Base-by-base conservation (phyloP, 2,329 filamentous ascomycete species). In the Fusarium anthophilum region DNA sequence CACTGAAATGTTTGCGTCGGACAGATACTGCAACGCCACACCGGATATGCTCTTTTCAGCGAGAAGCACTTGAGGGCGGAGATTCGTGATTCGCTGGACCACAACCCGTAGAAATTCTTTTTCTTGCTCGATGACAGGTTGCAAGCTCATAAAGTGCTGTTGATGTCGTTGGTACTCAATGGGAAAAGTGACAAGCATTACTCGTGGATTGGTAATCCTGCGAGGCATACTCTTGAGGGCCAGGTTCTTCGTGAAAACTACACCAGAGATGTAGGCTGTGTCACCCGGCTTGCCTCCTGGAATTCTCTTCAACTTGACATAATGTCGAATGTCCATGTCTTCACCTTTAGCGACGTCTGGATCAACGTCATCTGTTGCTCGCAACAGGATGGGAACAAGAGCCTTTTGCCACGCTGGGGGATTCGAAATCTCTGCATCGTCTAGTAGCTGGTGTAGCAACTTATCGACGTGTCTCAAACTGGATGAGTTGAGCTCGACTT, bases 231-330 rank as follows among this genome's bases (percentile, higher is more conserved):
- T 97, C 81, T 99, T 99, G 59, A 98, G 85, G 0, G 97, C 96
- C 57, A 99, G 86, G 73, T 99, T 99, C 81, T 99, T 99, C 18
- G 95, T 96, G 81, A 99, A 99, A 4, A 99, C 95, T 14, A 99
- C 92, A 2, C 96, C 97, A 15, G 96, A 98, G 22, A 98, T 93
- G 81, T 99, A 99, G n/a, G 92, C 92, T 12, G 96, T 98, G 82
- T 99, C 96, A 30, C 94, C 91, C 24, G 96, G 95, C 73, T 90
- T 92, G 22, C 95, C 96, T 22, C 96, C 96, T 1, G 95, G 94
- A 18, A 99, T 96, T 80, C 97, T 97, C 81, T 99, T 99, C 37
- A 99, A 84, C 81, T 99, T 99, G 72, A 99, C 94, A 79, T 98
- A 99, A 80, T 98, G 95, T 8, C 96, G 90, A 68, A 99, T 96